Base-by-base conservation (phyloP, 257 asterid species). In the Mentha longifolia region DNA sequence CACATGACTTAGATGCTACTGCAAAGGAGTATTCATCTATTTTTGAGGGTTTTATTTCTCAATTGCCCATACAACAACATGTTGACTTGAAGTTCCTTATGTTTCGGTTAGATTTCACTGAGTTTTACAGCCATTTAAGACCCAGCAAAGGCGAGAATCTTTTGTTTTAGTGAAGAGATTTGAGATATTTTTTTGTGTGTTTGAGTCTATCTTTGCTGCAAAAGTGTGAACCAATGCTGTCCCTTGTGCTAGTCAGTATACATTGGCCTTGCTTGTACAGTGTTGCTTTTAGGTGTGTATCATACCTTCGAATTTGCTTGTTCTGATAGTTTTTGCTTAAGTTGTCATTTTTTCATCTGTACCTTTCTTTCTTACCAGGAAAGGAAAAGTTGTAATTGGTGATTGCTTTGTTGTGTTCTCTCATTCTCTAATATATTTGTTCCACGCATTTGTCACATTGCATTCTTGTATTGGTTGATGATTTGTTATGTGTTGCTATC, bases 31-130 rank as follows among this genome's bases (percentile, higher is more conserved):
- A 95, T 80, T 82, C 97, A 42, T 83, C 91, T 33, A 79, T 90
- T 65, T 92, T 92, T 65, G 91, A 95, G 74, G 93, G 96, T 61
- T 95, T 95, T 75, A 95, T 95, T 74, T 87, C 97, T 39, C 90
- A 89, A 58, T 76, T 95, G 83, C 97, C 99, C 13, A 72, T 88
- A 66, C 98, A 92, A 71, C 88, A 92, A 65, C 97, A 92, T 79
- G 84, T 90, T 35, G 97, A 95, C 78, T 71, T 92, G 86, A 95
- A 95, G 86, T 95, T 95, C 86, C 97, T 92, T 43, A 83, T 83
- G 87, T 95, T 95, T 74, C 92, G 98, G 59, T 81, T 95, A 69
- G 97, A 95, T 77, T 95, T 95, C 87, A 95, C 98, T 7, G 92
- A 89, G 70, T 92, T 92, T 77, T 95, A 95, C 78, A 81, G 94